Conservation (phyloP, 768 basidiomycete genomes). For the Rhodotorula babjevae region DNA sequence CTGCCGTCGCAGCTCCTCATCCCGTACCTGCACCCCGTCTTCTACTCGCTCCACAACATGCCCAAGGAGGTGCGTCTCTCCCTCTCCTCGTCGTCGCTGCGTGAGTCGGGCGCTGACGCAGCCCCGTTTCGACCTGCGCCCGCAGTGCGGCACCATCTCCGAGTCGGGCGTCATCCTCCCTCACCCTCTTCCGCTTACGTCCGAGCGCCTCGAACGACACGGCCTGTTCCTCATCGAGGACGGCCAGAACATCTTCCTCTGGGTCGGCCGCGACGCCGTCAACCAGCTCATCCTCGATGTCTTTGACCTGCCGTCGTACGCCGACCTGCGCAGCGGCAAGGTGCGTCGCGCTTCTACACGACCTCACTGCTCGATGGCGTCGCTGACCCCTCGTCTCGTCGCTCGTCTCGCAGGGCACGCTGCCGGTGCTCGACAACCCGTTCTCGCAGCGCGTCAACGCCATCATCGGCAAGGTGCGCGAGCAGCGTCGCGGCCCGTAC, state of each 20-base stretch:
- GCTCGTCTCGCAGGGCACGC: constrained; percentile 60
- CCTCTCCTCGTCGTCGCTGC: background rate
- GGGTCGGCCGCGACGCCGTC: constrained; percentile 98
- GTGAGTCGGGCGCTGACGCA: background rate
- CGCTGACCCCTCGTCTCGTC: background rate
- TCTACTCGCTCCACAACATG: constrained; percentile 97
- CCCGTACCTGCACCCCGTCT: constrained; percentile 88
- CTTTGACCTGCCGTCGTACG: constrained; percentile 82
- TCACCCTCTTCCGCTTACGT: constrained; percentile 78
- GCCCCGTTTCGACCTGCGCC: background rate
- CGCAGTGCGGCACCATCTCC: constrained; percentile 83
- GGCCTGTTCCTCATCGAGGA: constrained; percentile 96
- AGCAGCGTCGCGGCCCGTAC: constrained; percentile 87
- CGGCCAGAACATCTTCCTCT: constrained; percentile 94
- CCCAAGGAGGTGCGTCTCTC: constrained; percentile 64
- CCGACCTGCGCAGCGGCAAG: constrained; percentile 88
- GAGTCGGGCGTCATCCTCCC: constrained; percentile 85
- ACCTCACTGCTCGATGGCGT: no score
- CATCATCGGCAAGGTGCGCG: constrained; percentile 86
- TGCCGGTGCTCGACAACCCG: constrained; percentile 83
- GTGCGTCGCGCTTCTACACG: constrained; percentile 51
- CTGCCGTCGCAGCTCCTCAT: constrained; percentile 84
- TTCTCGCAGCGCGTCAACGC: constrained; percentile 96
- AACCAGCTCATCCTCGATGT: constrained; percentile 90
- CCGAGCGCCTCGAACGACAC: constrained; percentile 90